Conservation (phyloP, 768 basidiomycete species). For the Pleurotus eryngii region DNA sequence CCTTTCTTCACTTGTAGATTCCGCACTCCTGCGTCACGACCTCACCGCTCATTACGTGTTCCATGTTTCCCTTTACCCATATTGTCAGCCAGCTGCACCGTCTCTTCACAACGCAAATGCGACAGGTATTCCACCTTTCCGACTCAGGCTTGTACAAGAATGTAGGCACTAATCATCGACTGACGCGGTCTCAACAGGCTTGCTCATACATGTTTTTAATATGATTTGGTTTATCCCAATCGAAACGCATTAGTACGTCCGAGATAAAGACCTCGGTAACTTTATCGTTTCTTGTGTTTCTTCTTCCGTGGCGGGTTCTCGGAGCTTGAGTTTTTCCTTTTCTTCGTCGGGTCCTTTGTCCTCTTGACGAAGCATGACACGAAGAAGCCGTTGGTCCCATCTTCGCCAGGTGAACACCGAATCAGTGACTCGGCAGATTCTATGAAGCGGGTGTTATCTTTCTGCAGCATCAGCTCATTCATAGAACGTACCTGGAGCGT, state of each 20-base stretch:
- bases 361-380: constrained; percentile 81
- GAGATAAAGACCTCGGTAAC: neutral
- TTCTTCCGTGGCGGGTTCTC: constrained; percentile 13
- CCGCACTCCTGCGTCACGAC: constrained; percentile 10
- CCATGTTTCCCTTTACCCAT: neutral
- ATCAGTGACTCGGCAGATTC: constrained; percentile 51
- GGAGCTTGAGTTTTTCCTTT: constrained; percentile 18
- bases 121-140: constrained; percentile 17
- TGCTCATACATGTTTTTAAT: constrained; percentile 4
- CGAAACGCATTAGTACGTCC: neutral
- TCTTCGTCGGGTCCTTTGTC: constrained; percentile 13
- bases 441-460: neutral
- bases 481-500: constrained; percentile 39
- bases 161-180: constrained; percentile 20
- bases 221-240: neutral
- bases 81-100: constrained; percentile 4
- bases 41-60: neutral
- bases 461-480: neutral
- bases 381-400: constrained; percentile 95
- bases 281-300: constrained; percentile 14
- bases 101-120: constrained; percentile 1
- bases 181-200: constrained; percentile 13
- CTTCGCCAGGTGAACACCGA: constrained; percentile 76
- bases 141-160: constrained; percentile 16
- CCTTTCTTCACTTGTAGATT: constrained; percentile 26